Base-by-base conservation (phyloP, 2,329 filamentous ascomycete genomes). In the Pseudogymnoascus pannorum region DNA sequence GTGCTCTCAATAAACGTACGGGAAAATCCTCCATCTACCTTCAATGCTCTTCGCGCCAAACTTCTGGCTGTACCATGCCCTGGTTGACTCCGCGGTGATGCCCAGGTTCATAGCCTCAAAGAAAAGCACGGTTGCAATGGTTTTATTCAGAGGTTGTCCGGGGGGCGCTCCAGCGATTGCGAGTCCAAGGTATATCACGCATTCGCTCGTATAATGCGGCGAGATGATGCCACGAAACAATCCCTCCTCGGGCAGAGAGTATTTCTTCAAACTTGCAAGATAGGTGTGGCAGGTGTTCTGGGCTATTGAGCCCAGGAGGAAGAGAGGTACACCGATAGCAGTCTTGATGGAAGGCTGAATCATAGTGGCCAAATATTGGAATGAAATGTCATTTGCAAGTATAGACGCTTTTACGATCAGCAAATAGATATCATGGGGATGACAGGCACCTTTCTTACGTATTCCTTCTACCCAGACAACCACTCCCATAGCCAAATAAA, bases 121-220 rank as follows among this genome's bases (percentile, higher is more conserved):
- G 3, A 85, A 68, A 40, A 89, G 70, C 5, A 84, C 90, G 61
- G 84, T 84, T 35, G 89, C 69, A 44, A 97, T 73, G 0, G 92
- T 93, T 71, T 77, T 82, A 74, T 96, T 97, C 62, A 91, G 72
- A 61, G 82, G 65, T 31, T 78, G 74, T 9, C 86, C 88, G 6
- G 75, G 69, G 0, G 92, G 92, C 1, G 92, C 91, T 29, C 87
- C 86, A 38, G 88, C 73, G 51, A 94, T 75, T 2, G 91, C 83
- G 66, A 99, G 75, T n/a, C 87, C 82, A 18, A 92, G 71, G 72
- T 99, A 97, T 62, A 97, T 84, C 40, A 88, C 72, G 71, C 90
- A 92, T 76, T 97, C 94, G 69, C 88, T 91, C 3, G 89, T 89
- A 74, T 97, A 99, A 75, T 99, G 94, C 16, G 94, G 92, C 68